Evolutionary conservation across 352 stramenopile species (phyloP).

Genomic region (Pythium myriotylum): DNA sequence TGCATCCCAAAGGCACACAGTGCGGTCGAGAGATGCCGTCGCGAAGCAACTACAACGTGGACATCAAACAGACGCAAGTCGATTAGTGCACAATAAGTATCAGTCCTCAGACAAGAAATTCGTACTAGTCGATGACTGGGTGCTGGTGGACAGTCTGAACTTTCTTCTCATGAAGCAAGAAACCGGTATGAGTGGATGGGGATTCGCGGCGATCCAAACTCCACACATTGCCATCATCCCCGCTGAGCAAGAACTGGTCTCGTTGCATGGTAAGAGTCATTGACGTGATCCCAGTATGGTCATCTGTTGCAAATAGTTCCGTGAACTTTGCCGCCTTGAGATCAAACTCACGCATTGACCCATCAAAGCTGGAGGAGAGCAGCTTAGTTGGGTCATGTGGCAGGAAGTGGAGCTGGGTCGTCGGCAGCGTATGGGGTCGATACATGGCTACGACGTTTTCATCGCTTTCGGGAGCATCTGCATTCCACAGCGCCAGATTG

Average conservation of each 20-base stretch:
- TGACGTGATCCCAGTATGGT: slow-evolving; percentile 61
- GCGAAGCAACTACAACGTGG: slow-evolving; percentile 51
- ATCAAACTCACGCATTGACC: slow-evolving; percentile 70
- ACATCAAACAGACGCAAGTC: not conserved
- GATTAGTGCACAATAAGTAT: too few relatives aligned
- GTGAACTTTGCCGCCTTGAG: slow-evolving; percentile 52
- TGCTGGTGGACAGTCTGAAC: slow-evolving; percentile 86
- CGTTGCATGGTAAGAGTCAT: slow-evolving; percentile 31
- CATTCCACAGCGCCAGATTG: slow-evolving; percentile 71
- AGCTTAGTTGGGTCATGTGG: slow-evolving; percentile 52
- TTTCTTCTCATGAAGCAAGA: slow-evolving; percentile 81
- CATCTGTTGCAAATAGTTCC: slow-evolving; percentile 50
- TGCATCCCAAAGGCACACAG: slow-evolving; percentile 81
- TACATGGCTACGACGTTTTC: slow-evolving; percentile 57
- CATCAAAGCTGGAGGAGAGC: slow-evolving; percentile 73
- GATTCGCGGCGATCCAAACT: slow-evolving; percentile 52
- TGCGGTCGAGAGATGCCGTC: slow-evolving; percentile 81
- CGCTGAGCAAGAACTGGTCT: slow-evolving; percentile 49
- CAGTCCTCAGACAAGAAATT: not conserved
- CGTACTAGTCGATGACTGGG: slow-evolving; percentile 56
- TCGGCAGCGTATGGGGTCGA: slow-evolving; percentile 59
- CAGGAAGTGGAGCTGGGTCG: slow-evolving; percentile 71
- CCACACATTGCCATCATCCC: slow-evolving; percentile 64
- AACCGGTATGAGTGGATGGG: slow-evolving; percentile 35
- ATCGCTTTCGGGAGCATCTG: slow-evolving; percentile 25